Evolutionary conservation across 1,284 basidiomycete genomes (phyloP).

Genomic region (Cryptococcus wingfieldii): DNA sequence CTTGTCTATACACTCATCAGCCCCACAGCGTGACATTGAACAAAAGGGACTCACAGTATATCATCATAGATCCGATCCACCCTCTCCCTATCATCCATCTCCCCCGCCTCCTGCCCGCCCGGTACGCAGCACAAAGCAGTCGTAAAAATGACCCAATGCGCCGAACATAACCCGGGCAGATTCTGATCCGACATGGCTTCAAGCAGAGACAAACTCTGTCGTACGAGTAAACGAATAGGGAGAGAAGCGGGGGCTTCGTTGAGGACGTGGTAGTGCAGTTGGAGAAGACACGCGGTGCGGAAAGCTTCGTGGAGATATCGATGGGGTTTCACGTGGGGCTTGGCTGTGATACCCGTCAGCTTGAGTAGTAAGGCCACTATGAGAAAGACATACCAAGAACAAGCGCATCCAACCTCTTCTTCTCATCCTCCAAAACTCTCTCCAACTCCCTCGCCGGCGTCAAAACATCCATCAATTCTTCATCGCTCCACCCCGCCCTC

Average conservation of each 20-base stretch:
- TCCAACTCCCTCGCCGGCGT: constrained; percentile 26
- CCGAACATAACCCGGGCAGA: constrained; percentile 31
- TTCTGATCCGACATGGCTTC: constrained; percentile 33
- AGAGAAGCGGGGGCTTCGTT: constrained; percentile 27
- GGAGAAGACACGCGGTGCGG: constrained; percentile 28
- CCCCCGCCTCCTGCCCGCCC: constrained; percentile 17
- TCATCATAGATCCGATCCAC: constrained; percentile 29
- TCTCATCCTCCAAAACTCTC: constrained; percentile 25
- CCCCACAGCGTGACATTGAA: neutral
- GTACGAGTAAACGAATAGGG: constrained; percentile 27
- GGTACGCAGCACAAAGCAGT: constrained; percentile 25
- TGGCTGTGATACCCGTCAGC: constrained; percentile 11
- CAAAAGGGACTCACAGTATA: constrained; percentile 18
- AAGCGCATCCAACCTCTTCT: constrained; percentile 27
- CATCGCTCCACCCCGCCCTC: constrained; percentile 20
- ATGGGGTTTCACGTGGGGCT: constrained; percentile 27
- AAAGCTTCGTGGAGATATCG: constrained; percentile 39
- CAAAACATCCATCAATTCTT: constrained; percentile 26
- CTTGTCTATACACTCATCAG: constrained; percentile 9
- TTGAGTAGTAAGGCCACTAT: neutral
- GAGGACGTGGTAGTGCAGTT: constrained; percentile 28
- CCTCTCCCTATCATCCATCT: constrained; percentile 24
- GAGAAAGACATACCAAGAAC: constrained; percentile 16
- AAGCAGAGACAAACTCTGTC: constrained; percentile 29
- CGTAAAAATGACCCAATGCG: constrained; percentile 36